Evolutionary conservation across 2,329 filamentous ascomycete genomes (phyloP).

Genomic region (Aureobasidium sp.): DNA sequence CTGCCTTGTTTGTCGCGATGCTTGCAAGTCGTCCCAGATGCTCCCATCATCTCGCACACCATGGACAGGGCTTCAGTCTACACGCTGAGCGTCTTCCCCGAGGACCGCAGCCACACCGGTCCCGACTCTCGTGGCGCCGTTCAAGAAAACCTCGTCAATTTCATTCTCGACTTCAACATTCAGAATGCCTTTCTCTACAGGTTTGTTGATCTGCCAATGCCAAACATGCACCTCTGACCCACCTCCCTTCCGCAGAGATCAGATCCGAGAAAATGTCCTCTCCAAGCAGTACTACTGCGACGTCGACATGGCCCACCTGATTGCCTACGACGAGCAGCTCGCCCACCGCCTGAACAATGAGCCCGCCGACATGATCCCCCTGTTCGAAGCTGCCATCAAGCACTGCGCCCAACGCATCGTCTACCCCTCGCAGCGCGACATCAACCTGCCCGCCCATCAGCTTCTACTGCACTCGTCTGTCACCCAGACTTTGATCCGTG

Average conservation of each 20-base stretch:
- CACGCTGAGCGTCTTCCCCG: constrained; percentile 69
- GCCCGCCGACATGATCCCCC: constrained; percentile 83
- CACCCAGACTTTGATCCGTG: constrained; percentile 84
- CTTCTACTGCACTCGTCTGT: constrained; percentile 89
- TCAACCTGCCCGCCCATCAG: constrained; percentile 80
- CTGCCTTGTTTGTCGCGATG: background rate
- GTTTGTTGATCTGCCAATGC: constrained; percentile 49
- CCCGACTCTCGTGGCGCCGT: constrained; percentile 45
- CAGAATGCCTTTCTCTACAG: constrained; percentile 75
- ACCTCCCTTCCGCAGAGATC: constrained; percentile 81
- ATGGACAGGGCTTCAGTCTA: constrained; percentile 91
- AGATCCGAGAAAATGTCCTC: constrained; percentile 88
- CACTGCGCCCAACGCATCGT: constrained; percentile 91
- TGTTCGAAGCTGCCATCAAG: constrained; percentile 89
- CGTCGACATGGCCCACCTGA: constrained; percentile 89
- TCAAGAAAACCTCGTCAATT: constrained; percentile 75
- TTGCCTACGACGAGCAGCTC: constrained; percentile 92
- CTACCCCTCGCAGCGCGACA: constrained; percentile 63
- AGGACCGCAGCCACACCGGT: constrained; percentile 28
- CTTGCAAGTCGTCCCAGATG: background rate
- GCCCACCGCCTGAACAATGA: constrained; percentile 84
- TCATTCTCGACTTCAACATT: constrained; percentile 87
- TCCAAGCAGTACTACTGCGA: constrained; percentile 94
- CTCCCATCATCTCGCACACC: constrained; percentile 17
- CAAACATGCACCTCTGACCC: background rate